These are phyloP conservation scores for Fusarium sp. DNA, from an alignment of 2,329 filamentous ascomycete species.

Conservation along the genomic window DNA sequence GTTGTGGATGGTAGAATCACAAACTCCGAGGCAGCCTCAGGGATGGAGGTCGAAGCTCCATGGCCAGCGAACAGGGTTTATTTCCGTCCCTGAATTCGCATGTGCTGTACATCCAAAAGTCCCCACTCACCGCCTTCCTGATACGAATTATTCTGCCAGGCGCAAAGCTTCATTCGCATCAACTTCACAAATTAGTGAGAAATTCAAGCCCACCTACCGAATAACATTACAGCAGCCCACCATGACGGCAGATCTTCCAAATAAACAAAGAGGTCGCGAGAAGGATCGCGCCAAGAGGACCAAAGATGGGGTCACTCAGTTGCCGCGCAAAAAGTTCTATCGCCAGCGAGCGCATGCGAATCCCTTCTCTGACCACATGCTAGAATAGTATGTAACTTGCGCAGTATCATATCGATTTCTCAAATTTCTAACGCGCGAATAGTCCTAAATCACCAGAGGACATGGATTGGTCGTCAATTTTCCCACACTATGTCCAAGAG, in stretches of 20 bases:
- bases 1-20: conserved; percentile 45
- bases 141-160: conserved; percentile 33
- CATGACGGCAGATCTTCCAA: conserved; percentile 54
- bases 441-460: conserved; percentile 84
- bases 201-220: conserved; percentile 10
- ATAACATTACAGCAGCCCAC: conserved; percentile 18
- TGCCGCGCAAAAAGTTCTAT: conserved; percentile 97
- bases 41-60: conserved; percentile 34
- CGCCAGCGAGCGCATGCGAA: conserved; percentile 97
- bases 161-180: conserved; percentile 29
- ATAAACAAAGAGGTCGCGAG: conserved; percentile 76
- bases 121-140: conserved; percentile 49
- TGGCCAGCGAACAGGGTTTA: conserved; percentile 33
- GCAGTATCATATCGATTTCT: conserved; percentile 7
- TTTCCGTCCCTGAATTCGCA: conserved; percentile 29
- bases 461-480: conserved; percentile 94
- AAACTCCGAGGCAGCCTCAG: conserved; percentile 38
- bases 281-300: conserved; percentile 72
- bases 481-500: conserved; percentile 77
- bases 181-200: conserved; percentile 34
- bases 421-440: conserved; percentile 31
- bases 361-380: conserved; percentile 93
- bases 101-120: conserved; percentile 34
- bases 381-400: conserved; percentile 78
- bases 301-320: conserved; percentile 67